Percentiles rank a stretch among this genome's conserved stretches.
These are phyloP conservation scores for Eucalyptus guilfoylei DNA, from an alignment of 345 rosid genomes.

Conservation along the genomic window DNA sequence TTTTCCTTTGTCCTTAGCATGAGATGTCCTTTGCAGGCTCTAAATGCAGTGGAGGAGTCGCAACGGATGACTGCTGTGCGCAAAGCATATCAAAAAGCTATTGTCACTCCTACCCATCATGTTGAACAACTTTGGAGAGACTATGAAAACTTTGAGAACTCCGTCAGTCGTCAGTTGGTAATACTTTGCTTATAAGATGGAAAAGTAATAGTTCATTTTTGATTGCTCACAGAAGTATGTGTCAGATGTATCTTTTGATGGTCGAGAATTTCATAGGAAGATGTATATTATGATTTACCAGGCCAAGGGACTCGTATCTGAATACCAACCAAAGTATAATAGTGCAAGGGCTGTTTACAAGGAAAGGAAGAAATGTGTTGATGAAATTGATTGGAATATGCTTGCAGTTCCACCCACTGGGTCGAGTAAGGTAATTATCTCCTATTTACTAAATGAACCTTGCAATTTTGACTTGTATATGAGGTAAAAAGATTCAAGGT, in stretches of 20 bases:
- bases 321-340: slow-evolving; percentile 81
- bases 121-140: slow-evolving; percentile 97
- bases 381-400: slow-evolving; percentile 92
- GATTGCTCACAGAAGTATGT: background rate
- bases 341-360: slow-evolving; percentile 93
- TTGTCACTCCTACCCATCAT: slow-evolving; percentile 80
- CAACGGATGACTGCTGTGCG: slow-evolving; percentile 72
- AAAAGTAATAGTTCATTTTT: background rate
- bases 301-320: slow-evolving; percentile 93
- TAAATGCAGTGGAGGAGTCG: slow-evolving; percentile 61
- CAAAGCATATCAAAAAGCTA: slow-evolving; percentile 81
- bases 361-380: slow-evolving; percentile 85
- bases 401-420: slow-evolving; percentile 88
- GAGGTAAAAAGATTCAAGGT: background rate
- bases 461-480: background rate
- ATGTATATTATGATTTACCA: slow-evolving; percentile 11
- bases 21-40: slow-evolving; percentile 40
- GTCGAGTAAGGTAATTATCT: slow-evolving; percentile 42
- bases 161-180: slow-evolving; percentile 95
- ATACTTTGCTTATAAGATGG: background rate
- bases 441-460: background rate
- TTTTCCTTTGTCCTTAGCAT: background rate
- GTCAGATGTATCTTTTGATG: background rate
- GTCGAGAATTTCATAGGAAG: background rate
- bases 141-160: slow-evolving; percentile 85